Evolutionary conservation across 257 asterid species (phyloP).

Genomic region (Coffea canephora): DNA sequence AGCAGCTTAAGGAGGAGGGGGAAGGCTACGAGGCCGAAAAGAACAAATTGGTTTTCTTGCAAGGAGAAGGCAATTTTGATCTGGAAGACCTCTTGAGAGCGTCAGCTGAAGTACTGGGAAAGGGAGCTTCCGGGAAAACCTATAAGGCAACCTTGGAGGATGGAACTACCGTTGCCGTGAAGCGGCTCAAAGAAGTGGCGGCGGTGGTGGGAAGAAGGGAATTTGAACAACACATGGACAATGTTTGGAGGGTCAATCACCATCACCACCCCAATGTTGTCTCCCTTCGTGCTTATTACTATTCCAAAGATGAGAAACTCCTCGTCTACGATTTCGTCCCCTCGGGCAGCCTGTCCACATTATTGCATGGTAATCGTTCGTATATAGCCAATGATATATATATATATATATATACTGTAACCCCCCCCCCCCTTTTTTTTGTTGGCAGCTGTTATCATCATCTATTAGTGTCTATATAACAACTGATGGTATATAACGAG

Average conservation of each 20-base stretch:
- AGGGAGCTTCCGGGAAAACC: slow-evolving; percentile 90
- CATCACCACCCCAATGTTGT: slow-evolving; percentile 51
- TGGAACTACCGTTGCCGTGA: slow-evolving; percentile 85
- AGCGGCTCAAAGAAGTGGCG: slow-evolving; percentile 75
- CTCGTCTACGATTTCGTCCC: slow-evolving; percentile 75
- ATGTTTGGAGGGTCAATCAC: slow-evolving; percentile 73
- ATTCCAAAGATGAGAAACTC: slow-evolving; percentile 96
- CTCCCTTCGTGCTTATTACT: slow-evolving; percentile 88
- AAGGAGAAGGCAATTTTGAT: slow-evolving; percentile 78
- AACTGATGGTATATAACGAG: too few species aligned
- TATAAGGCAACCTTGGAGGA: slow-evolving; percentile 93
- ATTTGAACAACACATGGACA: slow-evolving; percentile 92
- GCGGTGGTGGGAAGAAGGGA: slow-evolving; percentile 74
- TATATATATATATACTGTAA: not conserved
- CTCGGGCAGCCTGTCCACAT: slow-evolving; percentile 67
- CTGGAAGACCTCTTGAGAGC: slow-evolving; percentile 94
- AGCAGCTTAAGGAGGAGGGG: slow-evolving; percentile 40
- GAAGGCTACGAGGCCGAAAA: slow-evolving; percentile 80
- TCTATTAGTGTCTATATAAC: too few species aligned
- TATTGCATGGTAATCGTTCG: slow-evolving; percentile 56
- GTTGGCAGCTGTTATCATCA: too few species aligned
- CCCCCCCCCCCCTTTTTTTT: not conserved
- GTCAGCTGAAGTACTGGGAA: slow-evolving; percentile 89
- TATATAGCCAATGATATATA: not conserved
- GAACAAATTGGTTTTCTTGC: slow-evolving; percentile 78